Percentiles rank a stretch among this genome's conserved stretches.
Evolutionary conservation across 139 green algal species (phyloP).

Genomic region (Haematococcus lacustris): DNA sequence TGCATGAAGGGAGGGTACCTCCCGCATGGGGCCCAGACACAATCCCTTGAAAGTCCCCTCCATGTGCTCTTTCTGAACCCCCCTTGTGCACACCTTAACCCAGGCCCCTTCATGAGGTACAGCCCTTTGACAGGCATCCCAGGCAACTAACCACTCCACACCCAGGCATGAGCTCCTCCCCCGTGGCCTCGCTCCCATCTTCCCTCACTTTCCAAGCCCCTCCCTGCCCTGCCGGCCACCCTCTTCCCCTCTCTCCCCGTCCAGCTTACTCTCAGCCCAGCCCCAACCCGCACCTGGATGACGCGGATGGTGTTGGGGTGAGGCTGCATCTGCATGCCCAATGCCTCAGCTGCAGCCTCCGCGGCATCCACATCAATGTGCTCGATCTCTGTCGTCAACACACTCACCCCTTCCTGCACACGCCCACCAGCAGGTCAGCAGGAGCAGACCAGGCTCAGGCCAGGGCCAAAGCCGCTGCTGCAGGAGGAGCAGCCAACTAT

Average conservation of each 20-base stretch:
- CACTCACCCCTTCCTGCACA: slow-evolving; percentile 46
- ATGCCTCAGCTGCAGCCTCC: slow-evolving; percentile 40
- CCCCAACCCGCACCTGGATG: slow-evolving; percentile 47
- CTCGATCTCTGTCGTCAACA: slow-evolving; percentile 98
- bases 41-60: too few relatives aligned
- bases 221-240: background rate
- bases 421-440: background rate
- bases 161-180: too few relatives aligned
- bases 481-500: background rate
- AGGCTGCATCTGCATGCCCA: slow-evolving; percentile 74
- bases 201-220: background rate
- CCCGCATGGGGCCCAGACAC: too few relatives aligned
- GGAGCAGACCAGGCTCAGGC: background rate
- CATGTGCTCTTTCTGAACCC: too few relatives aligned
- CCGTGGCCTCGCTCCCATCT: too few relatives aligned
- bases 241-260: too few relatives aligned
- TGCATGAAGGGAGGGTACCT: too few relatives aligned
- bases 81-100: too few relatives aligned
- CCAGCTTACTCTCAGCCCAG: too few relatives aligned
- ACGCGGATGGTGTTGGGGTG: slow-evolving; percentile 57
- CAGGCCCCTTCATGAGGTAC: too few relatives aligned
- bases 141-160: too few relatives aligned
- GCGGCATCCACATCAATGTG: slow-evolving; percentile 88
- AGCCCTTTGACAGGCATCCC: too few relatives aligned
- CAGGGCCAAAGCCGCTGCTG: background rate